Conservation (phyloP, 805 yeast species). For the Kurtzmaniella fragi region DNA sequence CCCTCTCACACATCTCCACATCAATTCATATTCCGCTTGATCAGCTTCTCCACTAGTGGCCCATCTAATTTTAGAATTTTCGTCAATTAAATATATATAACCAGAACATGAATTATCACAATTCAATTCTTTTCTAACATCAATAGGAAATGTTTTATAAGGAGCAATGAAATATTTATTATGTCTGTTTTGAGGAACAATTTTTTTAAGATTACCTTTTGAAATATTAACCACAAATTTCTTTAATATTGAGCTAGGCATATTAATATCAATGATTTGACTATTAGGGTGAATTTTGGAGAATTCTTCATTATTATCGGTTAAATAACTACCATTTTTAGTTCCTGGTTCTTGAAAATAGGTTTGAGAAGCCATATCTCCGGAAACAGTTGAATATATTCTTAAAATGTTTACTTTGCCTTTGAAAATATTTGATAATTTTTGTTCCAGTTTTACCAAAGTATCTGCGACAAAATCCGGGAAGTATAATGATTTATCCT, state of each 20-base stretch:
- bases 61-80: constrained; percentile 77
- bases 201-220: constrained; percentile 37
- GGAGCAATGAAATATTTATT: constrained; percentile 60
- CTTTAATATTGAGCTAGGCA: constrained; percentile 72
- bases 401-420: constrained; percentile 61
- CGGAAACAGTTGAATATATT: constrained; percentile 62
- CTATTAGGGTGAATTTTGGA: constrained; percentile 41
- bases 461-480: constrained; percentile 70
- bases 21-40: constrained; percentile 54
- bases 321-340: constrained; percentile 21
- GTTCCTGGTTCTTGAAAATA: constrained; percentile 41
- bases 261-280: constrained; percentile 71
- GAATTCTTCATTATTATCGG: constrained; percentile 34
- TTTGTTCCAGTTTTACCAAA: constrained; percentile 32
- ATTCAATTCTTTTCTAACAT: constrained; percentile 51
- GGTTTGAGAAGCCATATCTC: constrained; percentile 59
- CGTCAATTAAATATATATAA: constrained; percentile 74
- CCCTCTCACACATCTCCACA: constrained; percentile 65
- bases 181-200: constrained; percentile 46
- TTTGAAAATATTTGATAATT: constrained; percentile 34
- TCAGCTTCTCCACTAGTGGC: constrained; percentile 80
- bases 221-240: constrained; percentile 48
- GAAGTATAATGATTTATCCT: constrained; percentile 70
- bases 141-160: constrained; percentile 52
- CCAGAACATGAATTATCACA: constrained; percentile 81